Conservation (phyloP, 352 stramenopile genomes). For the Globisporangium parvum region DNA sequence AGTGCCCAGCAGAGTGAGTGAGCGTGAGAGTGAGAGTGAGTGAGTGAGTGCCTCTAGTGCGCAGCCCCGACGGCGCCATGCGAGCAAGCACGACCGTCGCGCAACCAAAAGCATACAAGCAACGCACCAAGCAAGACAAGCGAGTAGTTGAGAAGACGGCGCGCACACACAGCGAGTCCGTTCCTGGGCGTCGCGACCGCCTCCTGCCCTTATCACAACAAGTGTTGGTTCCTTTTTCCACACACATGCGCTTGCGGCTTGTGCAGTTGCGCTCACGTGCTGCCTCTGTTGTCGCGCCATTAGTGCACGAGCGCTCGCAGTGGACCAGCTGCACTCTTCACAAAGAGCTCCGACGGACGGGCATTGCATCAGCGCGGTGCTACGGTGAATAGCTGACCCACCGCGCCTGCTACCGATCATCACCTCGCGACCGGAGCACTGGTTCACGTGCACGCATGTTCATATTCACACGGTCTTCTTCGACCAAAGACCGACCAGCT, state of each 20-base stretch:
- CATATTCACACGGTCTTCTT: conserved; percentile 3
- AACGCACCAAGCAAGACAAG: neutral
- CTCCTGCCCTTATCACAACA: neutral
- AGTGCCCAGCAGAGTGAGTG: too few relatives aligned
- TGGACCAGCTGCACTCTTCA: too few relatives aligned
- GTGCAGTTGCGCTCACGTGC: neutral
- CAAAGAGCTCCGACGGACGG: too few relatives aligned
- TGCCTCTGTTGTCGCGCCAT: neutral
- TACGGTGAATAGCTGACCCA: too few relatives aligned
- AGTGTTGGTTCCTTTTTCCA: neutral
- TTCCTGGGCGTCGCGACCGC: too few relatives aligned
- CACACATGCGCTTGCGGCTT: neutral
- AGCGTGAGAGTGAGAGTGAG: too few relatives aligned
- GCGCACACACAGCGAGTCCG: neutral
- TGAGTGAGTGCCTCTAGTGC: neutral
- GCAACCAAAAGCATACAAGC: neutral
- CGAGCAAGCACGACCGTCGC: neutral
- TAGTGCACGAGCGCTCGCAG: too few relatives aligned
- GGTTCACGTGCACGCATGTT: neutral
- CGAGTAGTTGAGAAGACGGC: too few relatives aligned
- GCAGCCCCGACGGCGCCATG: neutral
- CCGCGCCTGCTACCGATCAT: too few relatives aligned
- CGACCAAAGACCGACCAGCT: neutral
- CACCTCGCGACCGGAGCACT: too few relatives aligned
- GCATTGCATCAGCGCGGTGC: too few relatives aligned